A percentile compares a stretch with the other conserved stretches of the same genome.
These are phyloP conservation scores for Fagopyrum homotropicum DNA, from an alignment of 148 eudicot genomes.

Conservation along the genomic window DNA sequence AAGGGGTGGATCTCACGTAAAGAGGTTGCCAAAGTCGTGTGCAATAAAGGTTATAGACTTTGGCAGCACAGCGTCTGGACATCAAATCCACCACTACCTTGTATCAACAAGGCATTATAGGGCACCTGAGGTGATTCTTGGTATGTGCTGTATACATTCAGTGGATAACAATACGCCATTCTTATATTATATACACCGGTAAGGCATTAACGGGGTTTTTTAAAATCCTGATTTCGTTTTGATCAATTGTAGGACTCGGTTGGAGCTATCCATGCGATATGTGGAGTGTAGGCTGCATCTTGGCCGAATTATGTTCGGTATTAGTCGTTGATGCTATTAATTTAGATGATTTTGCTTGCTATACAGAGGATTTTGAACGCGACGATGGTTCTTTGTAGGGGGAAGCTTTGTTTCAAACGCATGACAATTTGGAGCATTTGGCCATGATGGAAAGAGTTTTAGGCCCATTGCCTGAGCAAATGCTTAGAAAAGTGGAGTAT, in stretches of 20 bases:
- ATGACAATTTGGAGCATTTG: constrained; percentile 59
- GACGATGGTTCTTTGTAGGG: constrained; percentile 28
- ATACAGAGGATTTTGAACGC: not conserved
- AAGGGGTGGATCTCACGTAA: constrained; percentile 30
- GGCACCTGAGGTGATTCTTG: constrained; percentile 60
- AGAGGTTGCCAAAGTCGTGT: constrained; percentile 57
- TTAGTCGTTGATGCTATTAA: not conserved
- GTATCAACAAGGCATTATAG: constrained; percentile 58
- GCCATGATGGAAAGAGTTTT: constrained; percentile 70
- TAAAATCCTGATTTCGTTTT: constrained; percentile 2
- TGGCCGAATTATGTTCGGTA: constrained; percentile 59
- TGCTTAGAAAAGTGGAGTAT: constrained; percentile 53
- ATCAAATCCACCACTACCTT: constrained; percentile 40
- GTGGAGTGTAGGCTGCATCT: constrained; percentile 56
- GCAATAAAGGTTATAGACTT: constrained; percentile 62
- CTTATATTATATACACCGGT: not conserved
- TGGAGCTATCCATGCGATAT: constrained; percentile 64
- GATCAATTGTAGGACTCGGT: constrained; percentile 33
- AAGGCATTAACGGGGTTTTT: not conserved
- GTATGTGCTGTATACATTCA: constrained; percentile 18
- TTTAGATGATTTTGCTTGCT: not conserved
- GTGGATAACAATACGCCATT: not conserved
- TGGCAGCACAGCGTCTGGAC: constrained; percentile 57
- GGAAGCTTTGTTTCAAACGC: constrained; percentile 63
- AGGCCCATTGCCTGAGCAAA: constrained; percentile 51